Percentiles rank a stretch among this genome's conserved stretches.
These are phyloP conservation scores for Ananas comosus DNA, from an alignment of 176 grass and related monocot genomes.

Conservation along the genomic window DNA sequence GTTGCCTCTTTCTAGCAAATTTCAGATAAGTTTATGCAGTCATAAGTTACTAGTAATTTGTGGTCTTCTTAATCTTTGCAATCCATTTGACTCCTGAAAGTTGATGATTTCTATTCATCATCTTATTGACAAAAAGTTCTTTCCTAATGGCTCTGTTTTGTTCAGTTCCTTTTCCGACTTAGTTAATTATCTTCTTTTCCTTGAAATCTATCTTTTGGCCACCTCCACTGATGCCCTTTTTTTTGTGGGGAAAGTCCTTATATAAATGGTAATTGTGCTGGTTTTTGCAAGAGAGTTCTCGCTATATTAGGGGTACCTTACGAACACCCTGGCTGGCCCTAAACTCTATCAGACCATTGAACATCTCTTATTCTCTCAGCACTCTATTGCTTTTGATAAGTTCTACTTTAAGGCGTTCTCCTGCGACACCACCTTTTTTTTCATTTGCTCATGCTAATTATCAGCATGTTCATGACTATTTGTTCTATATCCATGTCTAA, in stretches of 20 bases:
- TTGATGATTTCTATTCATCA: not conserved
- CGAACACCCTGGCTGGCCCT: too few species aligned
- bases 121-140: not conserved
- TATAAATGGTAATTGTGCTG: too few species aligned
- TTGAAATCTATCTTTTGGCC: not conserved
- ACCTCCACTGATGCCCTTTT: not conserved
- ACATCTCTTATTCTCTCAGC: too few species aligned
- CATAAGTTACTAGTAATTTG: not conserved
- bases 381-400: too few species aligned
- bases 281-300: too few species aligned
- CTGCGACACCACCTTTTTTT: not conserved
- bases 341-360: too few species aligned
- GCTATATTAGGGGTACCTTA: too few species aligned
- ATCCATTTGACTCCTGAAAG: not conserved
- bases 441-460: conserved; percentile 13
- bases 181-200: not conserved
- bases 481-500: conserved; percentile 1
- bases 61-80: not conserved
- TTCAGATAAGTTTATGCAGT: not conserved
- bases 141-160: not conserved
- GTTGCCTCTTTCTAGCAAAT: not conserved
- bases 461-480: not conserved
- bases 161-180: not conserved
- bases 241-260: not conserved
- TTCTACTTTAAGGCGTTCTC: too few species aligned